phyloP scores from a whole-genome alignment of 192 early-diverging fungal species.

The Glomus cerebriforme region DNA sequence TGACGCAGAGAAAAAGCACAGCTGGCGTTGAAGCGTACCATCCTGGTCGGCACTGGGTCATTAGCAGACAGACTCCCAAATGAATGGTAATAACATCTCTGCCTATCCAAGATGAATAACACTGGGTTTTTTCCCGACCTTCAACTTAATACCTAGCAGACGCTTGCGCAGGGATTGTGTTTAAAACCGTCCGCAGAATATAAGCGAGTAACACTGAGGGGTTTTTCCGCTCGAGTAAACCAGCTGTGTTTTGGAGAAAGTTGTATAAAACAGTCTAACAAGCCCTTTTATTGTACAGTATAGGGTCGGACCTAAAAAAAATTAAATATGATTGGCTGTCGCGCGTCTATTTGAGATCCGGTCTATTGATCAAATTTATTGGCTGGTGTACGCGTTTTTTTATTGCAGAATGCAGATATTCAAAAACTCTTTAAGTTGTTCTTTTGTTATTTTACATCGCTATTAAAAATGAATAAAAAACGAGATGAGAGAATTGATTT shows the following conservation, averaged over 20 bases:
- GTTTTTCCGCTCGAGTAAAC: slow-evolving; percentile 34
- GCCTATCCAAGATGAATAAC: slow-evolving; percentile 28
- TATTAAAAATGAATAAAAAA: background rate
- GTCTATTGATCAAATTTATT: too few relatives aligned
- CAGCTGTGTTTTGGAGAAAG: slow-evolving; percentile 19
- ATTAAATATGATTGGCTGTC: slow-evolving; percentile 2
- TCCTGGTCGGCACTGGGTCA: background rate
- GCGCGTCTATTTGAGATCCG: too few relatives aligned
- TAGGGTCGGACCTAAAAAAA: background rate
- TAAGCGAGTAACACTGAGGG: slow-evolving; percentile 28
- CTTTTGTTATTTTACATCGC: background rate
- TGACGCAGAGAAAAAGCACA: background rate
- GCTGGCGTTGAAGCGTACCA: background rate
- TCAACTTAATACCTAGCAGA: slow-evolving; percentile 35
- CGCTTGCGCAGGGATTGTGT: slow-evolving; percentile 34
- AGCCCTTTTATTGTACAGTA: background rate
- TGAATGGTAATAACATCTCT: background rate
- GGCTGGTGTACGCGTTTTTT: background rate
- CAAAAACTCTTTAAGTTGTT: background rate
- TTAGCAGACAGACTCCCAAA: slow-evolving; percentile 5
- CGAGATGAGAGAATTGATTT: background rate
- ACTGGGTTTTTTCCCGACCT: slow-evolving; percentile 21
- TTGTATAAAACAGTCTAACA: background rate
- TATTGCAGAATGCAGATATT: background rate
- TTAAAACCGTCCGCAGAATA: slow-evolving; percentile 34